A percentile compares a stretch with the other conserved stretches of the same genome.
phyloP scores from a whole-genome alignment of 495 filamentous ascomycete species.

The Trichoderma reesei region DNA sequence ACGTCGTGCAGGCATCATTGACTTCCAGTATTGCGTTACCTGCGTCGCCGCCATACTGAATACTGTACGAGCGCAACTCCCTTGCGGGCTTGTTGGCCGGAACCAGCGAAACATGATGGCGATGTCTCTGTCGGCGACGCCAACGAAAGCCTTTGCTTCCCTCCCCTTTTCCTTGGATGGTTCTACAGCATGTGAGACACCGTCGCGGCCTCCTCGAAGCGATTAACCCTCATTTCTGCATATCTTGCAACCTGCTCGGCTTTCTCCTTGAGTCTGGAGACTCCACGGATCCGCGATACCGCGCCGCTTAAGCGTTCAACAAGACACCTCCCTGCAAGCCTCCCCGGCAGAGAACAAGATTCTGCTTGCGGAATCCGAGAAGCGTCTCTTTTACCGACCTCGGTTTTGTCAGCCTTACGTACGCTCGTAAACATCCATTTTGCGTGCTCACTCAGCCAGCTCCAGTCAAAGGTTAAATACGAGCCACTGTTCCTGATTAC shows the following conservation, averaged over 20 bases:
- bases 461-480: not conserved
- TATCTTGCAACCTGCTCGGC: not conserved
- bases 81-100: not conserved
- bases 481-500: slow-evolving; percentile 5
- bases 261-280: not conserved
- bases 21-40: slow-evolving; percentile 2
- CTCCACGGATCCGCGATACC: not conserved
- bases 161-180: not conserved
- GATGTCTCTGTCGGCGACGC: not conserved
- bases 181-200: slow-evolving; percentile 2
- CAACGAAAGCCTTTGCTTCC: not conserved
- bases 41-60: not conserved
- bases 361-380: not conserved
- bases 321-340: not conserved
- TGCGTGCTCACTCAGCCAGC: slow-evolving; percentile 4
- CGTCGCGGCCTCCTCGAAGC: not conserved
- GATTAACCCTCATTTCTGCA: not conserved
- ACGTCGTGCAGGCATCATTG: slow-evolving; percentile 4
- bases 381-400: not conserved
- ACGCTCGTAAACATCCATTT: not conserved
- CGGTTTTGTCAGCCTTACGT: slow-evolving; percentile 5
- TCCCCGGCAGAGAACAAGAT: not conserved
- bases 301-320: not conserved
- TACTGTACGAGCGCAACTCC: not conserved
- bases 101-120: not conserved